Evolutionary conservation across 192 early-diverging fungal species (phyloP), one percentile per base, ranked within the genome.

Genomic region (Chytriomyces hyalinus): DNA sequence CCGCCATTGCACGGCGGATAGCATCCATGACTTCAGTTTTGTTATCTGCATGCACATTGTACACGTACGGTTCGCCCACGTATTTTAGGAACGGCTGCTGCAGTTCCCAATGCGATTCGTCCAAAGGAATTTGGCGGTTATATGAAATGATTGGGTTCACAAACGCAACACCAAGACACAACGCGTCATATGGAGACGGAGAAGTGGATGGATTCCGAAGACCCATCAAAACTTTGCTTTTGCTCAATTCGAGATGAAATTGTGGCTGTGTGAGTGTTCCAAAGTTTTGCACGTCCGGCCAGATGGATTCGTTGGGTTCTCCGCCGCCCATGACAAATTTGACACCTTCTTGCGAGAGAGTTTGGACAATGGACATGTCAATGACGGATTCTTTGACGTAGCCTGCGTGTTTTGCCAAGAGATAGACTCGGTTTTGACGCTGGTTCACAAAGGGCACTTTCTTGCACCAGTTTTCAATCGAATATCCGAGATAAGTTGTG

Each of bases 161-260:
- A 26, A 65, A 65, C 36, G 63, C 17, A 26, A 65, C 63, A 15
- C 63, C 63, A 43, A 22, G 26, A 26, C 63, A 65, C 11, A 65
- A 26, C 36, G 63, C 63, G 36, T 65, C 15, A 6, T 65, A 43
- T 15, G 63, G 63, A 13, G 17, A 22, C 13, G 63, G 63, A 22
- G 17, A 22, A 1, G 36, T 43, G 24, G 11, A 22, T 20, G 63
- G 63, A 65, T 15, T 11, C 11, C 63, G 17, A 26, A 65, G 63
- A 26, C 63, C 63, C 11, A 65, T 15, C 24, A 65, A 26, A 13
- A 43, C 63, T 15, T 26, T 15, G 63, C 63, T 65, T 26, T 26
- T 13, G 15, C 63, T 43, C 20, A 65, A 26, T 15, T 22, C 17
- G 20, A 28, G 15, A 26, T 65, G 15, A 65, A 65, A 65, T 26